Evolutionary conservation across 371 early-diverging fungal genomes (phyloP).

Genomic region (Umbelopsis sp.): DNA sequence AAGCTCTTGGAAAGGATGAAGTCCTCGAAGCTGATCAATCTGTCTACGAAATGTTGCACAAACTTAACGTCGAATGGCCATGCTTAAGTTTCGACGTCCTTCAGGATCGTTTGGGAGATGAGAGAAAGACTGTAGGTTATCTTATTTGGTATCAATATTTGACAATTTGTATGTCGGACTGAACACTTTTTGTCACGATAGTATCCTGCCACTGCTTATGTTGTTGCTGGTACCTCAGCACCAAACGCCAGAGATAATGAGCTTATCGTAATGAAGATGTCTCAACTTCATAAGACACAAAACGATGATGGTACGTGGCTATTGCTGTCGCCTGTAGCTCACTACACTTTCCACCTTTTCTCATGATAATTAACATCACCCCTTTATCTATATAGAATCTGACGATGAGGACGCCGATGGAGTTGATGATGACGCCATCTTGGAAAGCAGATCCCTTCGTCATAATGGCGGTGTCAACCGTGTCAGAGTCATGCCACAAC

Average conservation of each 20-base stretch:
- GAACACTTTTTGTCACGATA: constrained; percentile 22
- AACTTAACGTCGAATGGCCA: constrained; percentile 92
- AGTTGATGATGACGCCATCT: constrained; percentile 91
- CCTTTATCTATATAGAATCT: constrained; percentile 42
- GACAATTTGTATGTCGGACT: not conserved
- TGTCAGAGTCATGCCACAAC: constrained; percentile 76
- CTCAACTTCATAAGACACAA: constrained; percentile 88
- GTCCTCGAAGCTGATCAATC: constrained; percentile 92
- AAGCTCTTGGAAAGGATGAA: constrained; percentile 86
- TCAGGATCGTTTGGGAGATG: constrained; percentile 80
- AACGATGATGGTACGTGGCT: constrained; percentile 68
- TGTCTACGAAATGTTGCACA: constrained; percentile 96
- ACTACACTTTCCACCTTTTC: not conserved
- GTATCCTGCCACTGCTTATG: constrained; percentile 91
- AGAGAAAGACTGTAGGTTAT: constrained; percentile 68
- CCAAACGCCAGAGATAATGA: constrained; percentile 84
- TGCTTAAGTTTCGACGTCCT: constrained; percentile 95
- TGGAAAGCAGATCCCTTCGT: constrained; percentile 80
- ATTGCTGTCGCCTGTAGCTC: not conserved
- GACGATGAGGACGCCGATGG: constrained; percentile 81
- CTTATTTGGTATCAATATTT: not conserved
- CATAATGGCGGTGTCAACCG: constrained; percentile 95
- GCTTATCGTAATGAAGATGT: constrained; percentile 91
- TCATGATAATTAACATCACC: not conserved
- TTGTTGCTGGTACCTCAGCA: constrained; percentile 96